Evolutionary conservation across 495 filamentous ascomycete species (phyloP).

Genomic region (Aspergillus mulundensis): DNA sequence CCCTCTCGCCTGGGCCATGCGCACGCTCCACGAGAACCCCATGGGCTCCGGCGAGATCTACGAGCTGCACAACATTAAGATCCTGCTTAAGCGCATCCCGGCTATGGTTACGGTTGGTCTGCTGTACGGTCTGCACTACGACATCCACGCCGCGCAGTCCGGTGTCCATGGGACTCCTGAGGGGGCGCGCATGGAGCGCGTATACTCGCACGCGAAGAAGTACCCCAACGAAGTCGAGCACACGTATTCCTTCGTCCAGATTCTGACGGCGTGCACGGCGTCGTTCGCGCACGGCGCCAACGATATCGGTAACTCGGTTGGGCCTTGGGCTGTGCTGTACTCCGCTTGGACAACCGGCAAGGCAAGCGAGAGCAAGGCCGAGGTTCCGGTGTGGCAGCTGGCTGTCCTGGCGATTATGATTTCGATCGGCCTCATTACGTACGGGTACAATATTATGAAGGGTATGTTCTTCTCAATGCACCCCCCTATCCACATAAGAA

Average conservation of each 20-base stretch:
- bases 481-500: background rate
- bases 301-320: slow-evolving; percentile 73
- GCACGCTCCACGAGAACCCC: slow-evolving; percentile 62
- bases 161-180: slow-evolving; percentile 63
- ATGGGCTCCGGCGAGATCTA: slow-evolving; percentile 64
- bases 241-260: slow-evolving; percentile 70
- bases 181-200: slow-evolving; percentile 58
- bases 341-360: slow-evolving; percentile 57
- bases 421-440: slow-evolving; percentile 56
- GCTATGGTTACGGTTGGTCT: slow-evolving; percentile 51
- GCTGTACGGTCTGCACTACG: slow-evolving; percentile 67
- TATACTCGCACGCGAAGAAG: slow-evolving; percentile 55
- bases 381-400: slow-evolving; percentile 58
- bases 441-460: slow-evolving; percentile 70
- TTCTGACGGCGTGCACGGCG: slow-evolving; percentile 68
- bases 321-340: slow-evolving; percentile 68
- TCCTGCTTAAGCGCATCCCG: slow-evolving; percentile 55
- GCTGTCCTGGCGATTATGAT: slow-evolving; percentile 50
- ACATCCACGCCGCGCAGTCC: slow-evolving; percentile 65
- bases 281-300: slow-evolving; percentile 81
- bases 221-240: slow-evolving; percentile 76
- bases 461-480: slow-evolving; percentile 22
- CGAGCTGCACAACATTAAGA: slow-evolving; percentile 61
- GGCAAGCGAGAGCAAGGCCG: slow-evolving; percentile 42
- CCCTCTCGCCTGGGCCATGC: slow-evolving; percentile 70